A percentile compares a stretch with the other conserved stretches of the same genome.
Conservation (phyloP, 2,329 filamentous ascomycete genomes). For the Alternaria viburni region DNA sequence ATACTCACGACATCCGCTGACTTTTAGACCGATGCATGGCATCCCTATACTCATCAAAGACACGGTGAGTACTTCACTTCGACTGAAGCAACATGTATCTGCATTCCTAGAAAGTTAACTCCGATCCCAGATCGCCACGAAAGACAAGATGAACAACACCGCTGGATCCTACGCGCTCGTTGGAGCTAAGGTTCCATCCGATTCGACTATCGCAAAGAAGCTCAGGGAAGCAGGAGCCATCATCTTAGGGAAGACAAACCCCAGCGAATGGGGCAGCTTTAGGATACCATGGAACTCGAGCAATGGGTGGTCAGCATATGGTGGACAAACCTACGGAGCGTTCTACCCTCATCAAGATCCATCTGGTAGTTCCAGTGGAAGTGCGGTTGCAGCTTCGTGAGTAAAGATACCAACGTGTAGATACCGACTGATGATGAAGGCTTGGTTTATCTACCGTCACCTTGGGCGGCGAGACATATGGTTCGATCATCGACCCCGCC, state of each 20-base stretch:
- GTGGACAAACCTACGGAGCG: slow-evolving; percentile 49
- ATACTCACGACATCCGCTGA: background rate
- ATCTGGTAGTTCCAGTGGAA: slow-evolving; percentile 72
- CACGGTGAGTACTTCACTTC: background rate
- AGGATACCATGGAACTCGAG: slow-evolving; percentile 40
- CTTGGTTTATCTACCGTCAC: background rate
- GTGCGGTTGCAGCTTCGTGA: slow-evolving; percentile 68
- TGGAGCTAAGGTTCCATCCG: slow-evolving; percentile 70
- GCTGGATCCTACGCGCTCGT: slow-evolving; percentile 72
- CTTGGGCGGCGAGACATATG: slow-evolving; percentile 71
- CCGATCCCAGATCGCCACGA: slow-evolving; percentile 50
- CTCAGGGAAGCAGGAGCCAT: slow-evolving; percentile 71
- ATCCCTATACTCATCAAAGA: slow-evolving; percentile 80
- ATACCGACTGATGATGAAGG: background rate
- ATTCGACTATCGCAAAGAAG: slow-evolving; percentile 67
- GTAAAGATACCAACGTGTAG: slow-evolving; percentile 49
- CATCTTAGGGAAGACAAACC: slow-evolving; percentile 70
- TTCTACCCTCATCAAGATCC: slow-evolving; percentile 73
- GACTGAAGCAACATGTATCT: background rate
- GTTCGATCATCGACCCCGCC: slow-evolving; percentile 70
- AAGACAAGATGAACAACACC: slow-evolving; percentile 75
- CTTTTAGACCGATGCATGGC: slow-evolving; percentile 66
- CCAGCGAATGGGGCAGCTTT: slow-evolving; percentile 72
- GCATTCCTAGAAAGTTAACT: background rate
- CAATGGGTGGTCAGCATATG: slow-evolving; percentile 42